phyloP scores from a whole-genome alignment of 2,329 filamentous ascomycete genomes.

The Aureobasidium sp. region DNA sequence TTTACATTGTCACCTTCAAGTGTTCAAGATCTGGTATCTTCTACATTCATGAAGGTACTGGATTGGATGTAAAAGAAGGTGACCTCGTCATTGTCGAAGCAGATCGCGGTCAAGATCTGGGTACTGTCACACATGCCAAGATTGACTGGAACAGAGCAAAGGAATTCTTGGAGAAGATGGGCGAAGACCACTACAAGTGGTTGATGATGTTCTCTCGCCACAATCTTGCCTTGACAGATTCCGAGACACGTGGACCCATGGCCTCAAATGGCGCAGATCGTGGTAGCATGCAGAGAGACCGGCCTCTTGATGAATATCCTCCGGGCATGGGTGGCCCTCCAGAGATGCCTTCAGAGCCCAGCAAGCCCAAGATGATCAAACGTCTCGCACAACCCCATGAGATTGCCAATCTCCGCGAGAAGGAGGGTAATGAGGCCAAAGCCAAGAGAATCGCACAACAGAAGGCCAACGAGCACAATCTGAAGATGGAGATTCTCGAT shows the following conservation, averaged over 20 bases:
- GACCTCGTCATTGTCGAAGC: conserved; percentile 97
- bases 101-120: conserved; percentile 90
- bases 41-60: conserved; percentile 93
- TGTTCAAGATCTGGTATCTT: conserved; percentile 93
- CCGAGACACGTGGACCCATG: conserved; percentile 36
- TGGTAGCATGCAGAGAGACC: not conserved
- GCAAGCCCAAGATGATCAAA: conserved; percentile 96
- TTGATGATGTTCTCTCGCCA: conserved; percentile 85
- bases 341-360: conserved; percentile 42
- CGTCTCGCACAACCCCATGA: conserved; percentile 87
- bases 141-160: conserved; percentile 83
- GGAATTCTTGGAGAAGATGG: conserved; percentile 81
- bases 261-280: conserved; percentile 48
- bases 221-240: conserved; percentile 25
- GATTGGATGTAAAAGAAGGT: conserved; percentile 79
- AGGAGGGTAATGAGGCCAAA: conserved; percentile 95
- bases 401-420: conserved; percentile 80
- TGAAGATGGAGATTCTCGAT: conserved; percentile 98
- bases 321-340: conserved; percentile 16
- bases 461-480: conserved; percentile 87
- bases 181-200: conserved; percentile 95
- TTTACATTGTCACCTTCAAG: conserved; percentile 94
- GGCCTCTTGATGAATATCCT: conserved; percentile 12
- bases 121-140: conserved; percentile 82
- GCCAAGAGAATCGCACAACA: conserved; percentile 95